Conservation (phyloP, 2,329 filamentous ascomycete species). For the Talaromyces sp. region DNA sequence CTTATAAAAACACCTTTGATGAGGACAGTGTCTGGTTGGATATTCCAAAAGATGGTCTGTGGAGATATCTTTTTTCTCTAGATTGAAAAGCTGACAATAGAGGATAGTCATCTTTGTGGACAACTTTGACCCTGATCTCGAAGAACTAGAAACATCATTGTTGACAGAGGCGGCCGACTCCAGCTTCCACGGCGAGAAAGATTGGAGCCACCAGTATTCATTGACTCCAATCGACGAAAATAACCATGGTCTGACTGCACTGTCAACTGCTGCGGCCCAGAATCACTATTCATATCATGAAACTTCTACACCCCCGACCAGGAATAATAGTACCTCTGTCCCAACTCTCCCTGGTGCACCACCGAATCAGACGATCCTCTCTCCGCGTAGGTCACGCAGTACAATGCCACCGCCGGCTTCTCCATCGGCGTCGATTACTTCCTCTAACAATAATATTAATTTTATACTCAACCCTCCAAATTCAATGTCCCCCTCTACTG, state of each 20-base stretch:
- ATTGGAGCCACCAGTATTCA: constrained; percentile 24
- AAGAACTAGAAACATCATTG: constrained; percentile 37
- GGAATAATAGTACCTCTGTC: background rate
- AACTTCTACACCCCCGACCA: constrained; percentile 10
- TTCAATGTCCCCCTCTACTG: constrained; percentile 39
- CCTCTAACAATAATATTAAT: constrained; percentile 46
- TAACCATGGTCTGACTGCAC: constrained; percentile 49
- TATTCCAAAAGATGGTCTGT: constrained; percentile 46
- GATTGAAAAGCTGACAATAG: background rate
- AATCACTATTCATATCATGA: constrained; percentile 27
- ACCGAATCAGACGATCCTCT: constrained; percentile 15
- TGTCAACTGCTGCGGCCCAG: constrained; percentile 47
- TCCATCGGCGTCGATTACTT: constrained; percentile 39
- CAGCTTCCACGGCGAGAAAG: constrained; percentile 22
- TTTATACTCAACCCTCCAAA: constrained; percentile 49
- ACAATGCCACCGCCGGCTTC: constrained; percentile 31
- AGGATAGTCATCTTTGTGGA: constrained; percentile 54
- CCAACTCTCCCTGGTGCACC: background rate
- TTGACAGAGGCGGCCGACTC: constrained; percentile 25
- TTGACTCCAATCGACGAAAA: constrained; percentile 26
- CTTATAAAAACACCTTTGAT: constrained; percentile 60
- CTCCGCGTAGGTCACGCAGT: constrained; percentile 28
- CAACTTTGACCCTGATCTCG: constrained; percentile 56
- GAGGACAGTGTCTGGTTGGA: constrained; percentile 57
- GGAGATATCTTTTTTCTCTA: background rate